Evolutionary conservation across 306 rosid species (phyloP), one percentile per base, ranked within the genome.

Genomic region (Canavalia gladiata): DNA sequence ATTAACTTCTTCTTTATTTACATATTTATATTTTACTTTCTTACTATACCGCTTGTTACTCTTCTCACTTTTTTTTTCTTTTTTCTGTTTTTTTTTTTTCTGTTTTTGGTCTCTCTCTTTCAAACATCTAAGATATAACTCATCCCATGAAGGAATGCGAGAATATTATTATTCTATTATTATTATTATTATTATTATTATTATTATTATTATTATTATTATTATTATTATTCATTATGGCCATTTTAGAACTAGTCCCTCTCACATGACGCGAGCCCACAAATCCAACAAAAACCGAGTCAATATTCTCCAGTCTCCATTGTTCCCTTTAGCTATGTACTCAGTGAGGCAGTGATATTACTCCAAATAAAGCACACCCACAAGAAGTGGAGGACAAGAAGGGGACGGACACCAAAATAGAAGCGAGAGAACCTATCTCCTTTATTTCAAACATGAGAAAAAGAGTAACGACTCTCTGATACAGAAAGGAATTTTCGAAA

Each of bases 261-360:
- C 51, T 34, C 84, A 80, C 66, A 68, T 69, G 82, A 28, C 75
- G 57, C 0, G 42, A 46, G 50, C 78, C 84, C 74, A 74, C 78
- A 73, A 73, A 84, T 78, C 81, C 71, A 78, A 18, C 0, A 18
- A 18, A 18, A 18, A 18, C 25, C 25, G 25, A 50, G 69, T 39
- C 65, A 54, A 84, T 79, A 74, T 84, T 84, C 81, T 39, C 51
- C 64, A 74, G 41, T 37, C 41, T 37, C 41, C 41, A 37, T 13
- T 39, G 43, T 66, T 74, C 56, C 59, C 41, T 46, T 7, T 39
- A 30, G 65, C 45, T 70, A 62, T 62, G 58, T 13, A 47, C 65
- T 69, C 51, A 30, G 72, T 43, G 47, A 46, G 18, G 41, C 45
- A 55, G 43, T 64, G 65, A 46, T 35, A 47, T 5, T 49, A 62